Base-by-base conservation (phyloP, 2,329 filamentous ascomycete species). In the Aureobasidium vineae region DNA sequence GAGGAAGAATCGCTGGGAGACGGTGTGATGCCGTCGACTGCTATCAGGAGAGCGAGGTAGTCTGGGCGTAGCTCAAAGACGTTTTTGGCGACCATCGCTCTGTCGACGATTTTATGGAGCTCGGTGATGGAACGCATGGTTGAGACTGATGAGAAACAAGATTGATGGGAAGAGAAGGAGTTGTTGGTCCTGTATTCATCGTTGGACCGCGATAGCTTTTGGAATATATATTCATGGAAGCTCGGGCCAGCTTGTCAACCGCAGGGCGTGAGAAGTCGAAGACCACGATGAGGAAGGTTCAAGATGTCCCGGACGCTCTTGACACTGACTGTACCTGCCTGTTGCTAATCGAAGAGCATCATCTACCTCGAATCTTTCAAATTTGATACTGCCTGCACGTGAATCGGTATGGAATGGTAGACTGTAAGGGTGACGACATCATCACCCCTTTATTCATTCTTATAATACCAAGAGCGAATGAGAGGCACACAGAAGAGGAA, bases 11-110 rank as follows among this genome's bases (percentile, higher is more conserved):
- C 74, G 67, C 74, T 77, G 31, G 76, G 72, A 5, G 74, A 73
- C 1, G 72, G 68, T 7, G 74, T 70, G 6, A 78, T 75, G 41
- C 71, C 71, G 26, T 74, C 72, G 6, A 76, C 72, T 0, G 76
- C 71, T 41, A 79, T 71, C 1, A 79, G 63, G 6, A 79, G 72
- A 2, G 71, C 76, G 49, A 77, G 76, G 56, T 79, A 78, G 65
- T 78, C 77, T 0, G 76, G 75, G 1, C 75, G 75, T 0, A 79
- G 69, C 15, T 71, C 56, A 57, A 78, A 78, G 57, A 61, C 57
- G 11, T 2, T 38, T n/a, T 41, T 43, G 19, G 41, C 28, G 10
- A 61, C 26, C 5, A 21, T 38, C 1, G 57, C 57, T 41, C 57
- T 26, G 57, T 61, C 57, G 11, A 61, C 41, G 43, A 61, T 26